Base-by-base conservation (phyloP, 805 yeast species). In the Hanseniaspora meyeri region DNA sequence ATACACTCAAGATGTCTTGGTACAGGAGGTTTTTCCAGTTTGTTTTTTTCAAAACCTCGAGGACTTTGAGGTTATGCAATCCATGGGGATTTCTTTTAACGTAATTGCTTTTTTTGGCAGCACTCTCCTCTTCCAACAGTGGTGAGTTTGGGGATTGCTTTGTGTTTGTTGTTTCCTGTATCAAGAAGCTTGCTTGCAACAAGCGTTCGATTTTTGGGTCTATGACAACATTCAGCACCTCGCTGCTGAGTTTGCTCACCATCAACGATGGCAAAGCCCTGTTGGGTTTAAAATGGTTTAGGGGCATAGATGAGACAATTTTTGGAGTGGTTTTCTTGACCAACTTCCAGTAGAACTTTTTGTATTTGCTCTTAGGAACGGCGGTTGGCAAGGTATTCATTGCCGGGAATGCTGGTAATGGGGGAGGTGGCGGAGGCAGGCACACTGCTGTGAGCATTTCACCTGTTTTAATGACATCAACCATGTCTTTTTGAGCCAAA, bases 291-390 rank as follows among this genome's bases (percentile, higher is more conserved):
- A 12, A 16, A 12, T 24, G 31, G 9, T 42, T 42, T 7, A 42
- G 24, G 24, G 27, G 14, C 4, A 29, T 29, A 7, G 48, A 43
- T 16, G 48, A 19, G 8, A 43, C 20, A 24, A 31, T n/a, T 10
- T 43, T 43, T 11, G 34, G 37, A 4, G 6, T n/a, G 6, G 37
- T 7, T 8, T 29, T 29, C 19, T 29, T 20, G 11, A 34, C 7
- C 14, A 47, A 10, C n/a, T 48, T 48, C 51, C 51, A 48, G 24
- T 48, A 39, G n/a, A 48, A 48, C 39, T 36, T 48, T 37, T 48
- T 48, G 20, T 48, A 37, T 24, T 48, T 48, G 27, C 14, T 17
- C 4, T 7, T 19, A 27, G n/a, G 17, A 8, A 14, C 12, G 4
- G n/a, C 12, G 5, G 8, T 34, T 19, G n/a, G n/a, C 7, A 19